Evolutionary conservation across 768 basidiomycete genomes (phyloP).

Genomic region (Russula earlei): DNA sequence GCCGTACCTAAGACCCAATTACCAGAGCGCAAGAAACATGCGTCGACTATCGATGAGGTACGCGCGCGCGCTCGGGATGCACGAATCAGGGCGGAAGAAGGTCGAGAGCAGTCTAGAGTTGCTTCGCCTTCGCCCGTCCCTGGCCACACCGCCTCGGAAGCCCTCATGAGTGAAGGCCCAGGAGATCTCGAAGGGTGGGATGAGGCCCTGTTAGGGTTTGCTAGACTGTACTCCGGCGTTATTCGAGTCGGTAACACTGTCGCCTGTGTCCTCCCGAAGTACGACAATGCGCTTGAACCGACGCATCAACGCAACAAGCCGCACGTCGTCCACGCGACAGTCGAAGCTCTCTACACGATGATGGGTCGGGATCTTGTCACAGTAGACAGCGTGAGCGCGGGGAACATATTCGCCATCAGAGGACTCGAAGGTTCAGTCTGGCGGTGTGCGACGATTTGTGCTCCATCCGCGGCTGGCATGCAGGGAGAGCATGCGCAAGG

Average conservation of each 20-base stretch:
- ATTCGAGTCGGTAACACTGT: constrained; percentile 55
- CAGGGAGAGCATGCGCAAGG: constrained; percentile 32
- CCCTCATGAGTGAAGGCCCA: constrained; percentile 12
- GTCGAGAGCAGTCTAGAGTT: constrained; percentile 8
- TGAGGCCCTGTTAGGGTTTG: constrained; percentile 85
- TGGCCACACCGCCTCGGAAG: constrained; percentile 19
- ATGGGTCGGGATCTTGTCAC: constrained; percentile 94
- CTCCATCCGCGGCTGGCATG: constrained; percentile 41
- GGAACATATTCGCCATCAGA: constrained; percentile 88
- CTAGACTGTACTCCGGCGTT: constrained; percentile 86
- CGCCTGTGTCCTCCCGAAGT: constrained; percentile 82
- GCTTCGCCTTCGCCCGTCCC: constrained; percentile 4
- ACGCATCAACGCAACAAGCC: constrained; percentile 59
- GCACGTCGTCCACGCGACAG: constrained; percentile 48
- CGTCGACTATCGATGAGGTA: constrained; percentile 78
- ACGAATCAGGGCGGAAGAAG: constrained; percentile 21
- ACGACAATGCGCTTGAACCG: constrained; percentile 51
- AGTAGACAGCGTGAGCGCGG: constrained; percentile 75
- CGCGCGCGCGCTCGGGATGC: constrained; percentile 48
- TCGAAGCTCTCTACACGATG: constrained; percentile 85
- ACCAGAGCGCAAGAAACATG: constrained; percentile 75
- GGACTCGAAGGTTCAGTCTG: constrained; percentile 87
- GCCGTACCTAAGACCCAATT: constrained; percentile 73
- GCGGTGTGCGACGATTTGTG: constrained; percentile 85
- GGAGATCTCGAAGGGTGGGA: constrained; percentile 26